A percentile compares a stretch with the other conserved stretches of the same genome.
Evolutionary conservation across 345 rosid species (phyloP).

Genomic region (Moricandia arvensis): DNA sequence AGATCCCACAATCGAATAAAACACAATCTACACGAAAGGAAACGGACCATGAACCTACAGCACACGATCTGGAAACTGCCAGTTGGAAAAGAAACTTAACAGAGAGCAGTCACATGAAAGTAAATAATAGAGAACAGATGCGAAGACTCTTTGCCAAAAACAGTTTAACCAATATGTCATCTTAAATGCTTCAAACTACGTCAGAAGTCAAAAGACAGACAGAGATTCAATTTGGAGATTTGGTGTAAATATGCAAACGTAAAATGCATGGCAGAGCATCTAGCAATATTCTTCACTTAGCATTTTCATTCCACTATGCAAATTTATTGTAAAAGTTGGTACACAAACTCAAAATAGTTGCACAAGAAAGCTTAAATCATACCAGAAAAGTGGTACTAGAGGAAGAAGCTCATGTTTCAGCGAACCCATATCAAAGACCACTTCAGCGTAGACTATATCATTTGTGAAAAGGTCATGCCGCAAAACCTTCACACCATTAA

Average conservation of each 20-base stretch:
- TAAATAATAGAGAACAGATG: neutral
- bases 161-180: neutral
- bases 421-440: slow-evolving; percentile 80
- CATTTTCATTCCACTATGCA: neutral
- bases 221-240: too few species aligned
- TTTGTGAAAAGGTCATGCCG: slow-evolving; percentile 93
- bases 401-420: slow-evolving; percentile 90
- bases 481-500: slow-evolving; percentile 83
- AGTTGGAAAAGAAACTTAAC: neutral
- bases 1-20: neutral
- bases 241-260: too few species aligned
- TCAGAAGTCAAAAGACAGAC: too few species aligned
- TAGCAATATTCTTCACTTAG: slow-evolving; percentile 12
- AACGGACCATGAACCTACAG: neutral
- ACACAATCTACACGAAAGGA: neutral
- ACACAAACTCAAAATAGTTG: neutral
- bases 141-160: too few species aligned
- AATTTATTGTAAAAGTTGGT: neutral
- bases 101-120: neutral
- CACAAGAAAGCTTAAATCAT: slow-evolving; percentile 22
- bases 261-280: slow-evolving; percentile 4
- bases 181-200: neutral
- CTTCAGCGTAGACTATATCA: slow-evolving; percentile 88
- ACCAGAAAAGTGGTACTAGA: slow-evolving; percentile 93
- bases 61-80: neutral